These are phyloP conservation scores for Lumnitzera racemosa DNA, from an alignment of 345 rosid genomes.

Conservation along the genomic window DNA sequence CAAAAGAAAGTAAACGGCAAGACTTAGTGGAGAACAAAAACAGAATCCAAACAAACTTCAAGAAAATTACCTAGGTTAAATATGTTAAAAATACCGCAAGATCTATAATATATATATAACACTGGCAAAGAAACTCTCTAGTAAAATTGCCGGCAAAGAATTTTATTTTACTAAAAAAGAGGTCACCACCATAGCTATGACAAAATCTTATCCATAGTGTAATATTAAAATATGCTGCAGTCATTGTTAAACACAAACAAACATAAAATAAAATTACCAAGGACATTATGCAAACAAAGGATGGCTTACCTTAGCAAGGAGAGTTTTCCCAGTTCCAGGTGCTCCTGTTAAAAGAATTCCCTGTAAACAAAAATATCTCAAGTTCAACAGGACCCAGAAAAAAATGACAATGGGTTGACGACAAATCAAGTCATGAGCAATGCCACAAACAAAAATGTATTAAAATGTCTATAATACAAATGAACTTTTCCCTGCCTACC, in stretches of 20 bases:
- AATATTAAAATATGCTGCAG: background rate
- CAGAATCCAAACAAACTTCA: conserved; percentile 1
- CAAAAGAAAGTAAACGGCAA: conserved; percentile 7
- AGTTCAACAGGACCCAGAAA: background rate
- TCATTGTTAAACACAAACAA: background rate
- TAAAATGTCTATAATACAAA: too few species aligned
- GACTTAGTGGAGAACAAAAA: background rate
- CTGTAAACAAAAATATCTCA: conserved; percentile 29
- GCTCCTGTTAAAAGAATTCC: conserved; percentile 99
- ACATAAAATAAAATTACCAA: background rate
- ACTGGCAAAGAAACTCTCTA: too few species aligned
- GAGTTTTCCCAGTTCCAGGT: conserved; percentile 98
- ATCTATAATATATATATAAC: too few species aligned
- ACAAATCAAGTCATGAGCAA: too few species aligned
- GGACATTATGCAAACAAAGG: conserved; percentile 1
- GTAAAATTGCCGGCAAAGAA: too few species aligned
- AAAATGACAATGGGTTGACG: too few species aligned
- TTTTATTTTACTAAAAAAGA: too few species aligned
- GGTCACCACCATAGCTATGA: too few species aligned
- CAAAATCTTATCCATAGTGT: too few species aligned
- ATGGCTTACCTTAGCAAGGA: conserved; percentile 79
- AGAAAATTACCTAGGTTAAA: conserved; percentile 2
- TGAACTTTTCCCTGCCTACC: too few species aligned
- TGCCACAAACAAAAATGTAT: too few species aligned
- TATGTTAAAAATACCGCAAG: too few species aligned